Percentiles rank a stretch among this genome's conserved stretches.
Evolutionary conservation across 169 alveolate species (phyloP).

Genomic region (Theileria sp.): DNA sequence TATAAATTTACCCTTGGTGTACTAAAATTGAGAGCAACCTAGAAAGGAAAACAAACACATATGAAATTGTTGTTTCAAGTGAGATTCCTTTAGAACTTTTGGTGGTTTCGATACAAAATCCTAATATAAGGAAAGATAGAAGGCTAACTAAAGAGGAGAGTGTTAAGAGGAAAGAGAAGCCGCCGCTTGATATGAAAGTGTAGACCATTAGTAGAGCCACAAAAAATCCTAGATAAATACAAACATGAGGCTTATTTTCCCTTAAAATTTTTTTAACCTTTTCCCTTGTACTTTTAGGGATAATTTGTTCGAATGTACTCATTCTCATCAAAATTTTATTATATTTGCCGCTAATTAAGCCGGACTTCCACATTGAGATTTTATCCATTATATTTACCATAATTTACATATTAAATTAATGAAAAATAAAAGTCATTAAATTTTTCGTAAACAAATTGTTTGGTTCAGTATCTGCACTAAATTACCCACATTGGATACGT

Average conservation of each 20-base stretch:
- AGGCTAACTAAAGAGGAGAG: conserved; percentile 85
- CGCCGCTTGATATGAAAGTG: conserved; percentile 87
- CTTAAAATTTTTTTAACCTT: conserved; percentile 21
- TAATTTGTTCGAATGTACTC: conserved; percentile 18
- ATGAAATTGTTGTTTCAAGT: conserved; percentile 84
- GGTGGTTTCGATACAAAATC: conserved; percentile 78
- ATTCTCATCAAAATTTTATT: conserved; percentile 2
- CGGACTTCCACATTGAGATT: conserved; percentile 3
- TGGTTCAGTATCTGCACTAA: conserved; percentile 11
- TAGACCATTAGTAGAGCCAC: conserved; percentile 78
- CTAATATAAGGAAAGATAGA: conserved; percentile 87
- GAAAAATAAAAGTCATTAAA: neutral
- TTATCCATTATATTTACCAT: neutral
- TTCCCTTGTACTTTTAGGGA: conserved; percentile 29
- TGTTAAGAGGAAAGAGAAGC: conserved; percentile 89
- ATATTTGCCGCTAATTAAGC: neutral
- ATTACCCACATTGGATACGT: conserved; percentile 4
- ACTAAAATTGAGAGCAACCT: conserved; percentile 87
- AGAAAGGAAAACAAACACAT: conserved; percentile 79
- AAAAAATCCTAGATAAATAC: conserved; percentile 47
- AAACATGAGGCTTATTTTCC: conserved; percentile 42
- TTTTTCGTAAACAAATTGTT: neutral
- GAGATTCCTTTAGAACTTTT: conserved; percentile 87
- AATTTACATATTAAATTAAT: conserved; percentile 4
- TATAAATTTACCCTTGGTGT: conserved; percentile 82